Evolutionary conservation across 306 rosid genomes (phyloP), one percentile per base, ranked within the genome.

Genomic region (Rubus parviflorus): DNA sequence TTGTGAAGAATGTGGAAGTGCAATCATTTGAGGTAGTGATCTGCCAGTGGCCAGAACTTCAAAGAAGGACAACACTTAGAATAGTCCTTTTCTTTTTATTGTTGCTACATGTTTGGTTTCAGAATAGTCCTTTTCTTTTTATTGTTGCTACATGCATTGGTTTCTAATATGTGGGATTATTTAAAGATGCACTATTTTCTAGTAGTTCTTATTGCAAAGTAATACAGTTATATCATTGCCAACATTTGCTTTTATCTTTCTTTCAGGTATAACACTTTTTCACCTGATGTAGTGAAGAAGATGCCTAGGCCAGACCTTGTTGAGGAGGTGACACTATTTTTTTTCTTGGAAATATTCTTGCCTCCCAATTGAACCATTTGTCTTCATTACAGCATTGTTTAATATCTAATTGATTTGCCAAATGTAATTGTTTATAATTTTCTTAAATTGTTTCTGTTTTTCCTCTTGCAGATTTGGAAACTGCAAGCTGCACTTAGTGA

Each of bases 221-320:
- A 65, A 13, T 13, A 23, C 10, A 40, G 19, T 42, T 75, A 2
- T 23, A 49, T 75, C 14, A 8, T 45, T 75, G 11, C 61, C 73
- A 69, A 65, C 73, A 71, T 72, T 45, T 77, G 37, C 40, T 75
- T 78, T 37, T 5, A 51, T 73, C 73, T 74, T 75, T 81, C 35
- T 68, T 56, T 74, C 85, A 93, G 98, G 88, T 93, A 93, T 20
- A 83, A 90, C 73, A 93, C 98, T 78, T 93, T 93, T 84, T 76
- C 98, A 61, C 96, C 96, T 6, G 97, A 93, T 70, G 68, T 84
- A 11, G 98, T 93, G 85, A 91, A 88, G 92, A 91, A 90, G 83
- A 85, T 91, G 97, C 96, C 97, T 49, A 91, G 88, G 84, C 51
- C 90, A n/a, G 90, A 87, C 85, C 97, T 93, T 79, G 92, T 91